Evolutionary conservation across 2,329 filamentous ascomycete species (phyloP).

Genomic region (Sarocladium brachiariae): DNA sequence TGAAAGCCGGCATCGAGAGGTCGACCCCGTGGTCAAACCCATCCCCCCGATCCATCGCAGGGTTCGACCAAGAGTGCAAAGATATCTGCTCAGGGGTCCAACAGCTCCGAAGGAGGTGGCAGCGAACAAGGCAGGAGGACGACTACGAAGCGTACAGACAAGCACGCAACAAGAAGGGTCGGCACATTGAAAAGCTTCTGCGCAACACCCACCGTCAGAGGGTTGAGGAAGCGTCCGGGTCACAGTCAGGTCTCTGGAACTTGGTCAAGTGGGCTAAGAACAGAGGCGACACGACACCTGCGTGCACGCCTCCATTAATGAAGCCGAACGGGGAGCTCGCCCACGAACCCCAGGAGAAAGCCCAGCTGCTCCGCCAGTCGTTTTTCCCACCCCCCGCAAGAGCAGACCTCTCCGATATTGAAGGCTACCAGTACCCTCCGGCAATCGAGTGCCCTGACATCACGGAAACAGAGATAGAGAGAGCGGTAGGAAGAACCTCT

Average conservation of each 20-base stretch:
- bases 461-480: conserved; percentile 12
- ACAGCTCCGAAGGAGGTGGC: background rate
- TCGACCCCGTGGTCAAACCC: background rate
- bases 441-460: conserved; percentile 9
- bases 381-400: conserved; percentile 8
- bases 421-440: conserved; percentile 8
- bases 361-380: conserved; percentile 7
- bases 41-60: background rate
- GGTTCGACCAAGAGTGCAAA: background rate
- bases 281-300: no score
- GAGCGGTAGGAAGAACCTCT: no score
- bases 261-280: background rate
- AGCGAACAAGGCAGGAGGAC: background rate
- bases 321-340: no score
- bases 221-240: background rate
- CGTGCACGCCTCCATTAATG: no score
- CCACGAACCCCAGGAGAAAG: conserved; percentile 9
- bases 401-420: conserved; percentile 11
- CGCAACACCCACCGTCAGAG: background rate
- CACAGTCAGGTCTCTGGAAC: background rate
- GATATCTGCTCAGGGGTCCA: background rate
- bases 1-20: background rate
- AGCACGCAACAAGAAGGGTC: background rate
- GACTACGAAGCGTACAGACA: background rate
- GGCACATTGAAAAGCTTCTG: background rate